Base-by-base conservation (phyloP, 164 flowering plant species). In the Echeveria elegans region DNA sequence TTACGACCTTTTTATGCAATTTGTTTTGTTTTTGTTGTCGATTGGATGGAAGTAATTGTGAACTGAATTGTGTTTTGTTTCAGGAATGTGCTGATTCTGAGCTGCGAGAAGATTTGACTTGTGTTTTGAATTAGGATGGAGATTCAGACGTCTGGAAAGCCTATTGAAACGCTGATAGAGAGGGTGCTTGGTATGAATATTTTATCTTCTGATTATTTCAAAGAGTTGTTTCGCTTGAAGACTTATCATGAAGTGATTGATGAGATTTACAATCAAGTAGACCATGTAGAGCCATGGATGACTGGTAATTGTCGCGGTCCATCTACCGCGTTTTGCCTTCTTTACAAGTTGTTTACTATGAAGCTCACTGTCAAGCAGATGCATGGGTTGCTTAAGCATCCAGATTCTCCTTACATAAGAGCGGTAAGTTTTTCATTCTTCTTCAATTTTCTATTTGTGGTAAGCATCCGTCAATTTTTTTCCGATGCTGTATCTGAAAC, bases 261-360 rank as follows among this genome's bases (percentile, higher is more conserved):
- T 76, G 99, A 94, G 79, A 94, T 94, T 26, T 94, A 91, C 77
- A 86, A 86, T 75, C 96, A 90, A 78, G 97, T 89, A 43, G 96
- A 90, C 73, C 97, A 94, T 65, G 99, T 91, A 66, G 99, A 94
- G 79, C 99, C 99, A 23, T 91, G 99, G 99, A 94, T 94, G 99
- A 89, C 97, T 58, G 97, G 99, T 12, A 94, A 94, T 69, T 94
- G 99, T 67, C 83, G 99, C 32, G 99, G 99, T 12, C 99, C 99
- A 19, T 89, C 97, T 10, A 91, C 97, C 0, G 89, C 99, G 29
- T 87, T 88, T 75, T 94, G 99, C 66, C 96, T 94, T 68, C 89
- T 94, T 3, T 94, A 94, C 82, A 94, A 94, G 79, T 89, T 91
- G 45, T 91, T 91, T 68, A 89, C 96, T 11, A 89, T 91, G 97